Base-by-base conservation (phyloP, 1,284 basidiomycete species). In the Ustilago bromivora region DNA sequence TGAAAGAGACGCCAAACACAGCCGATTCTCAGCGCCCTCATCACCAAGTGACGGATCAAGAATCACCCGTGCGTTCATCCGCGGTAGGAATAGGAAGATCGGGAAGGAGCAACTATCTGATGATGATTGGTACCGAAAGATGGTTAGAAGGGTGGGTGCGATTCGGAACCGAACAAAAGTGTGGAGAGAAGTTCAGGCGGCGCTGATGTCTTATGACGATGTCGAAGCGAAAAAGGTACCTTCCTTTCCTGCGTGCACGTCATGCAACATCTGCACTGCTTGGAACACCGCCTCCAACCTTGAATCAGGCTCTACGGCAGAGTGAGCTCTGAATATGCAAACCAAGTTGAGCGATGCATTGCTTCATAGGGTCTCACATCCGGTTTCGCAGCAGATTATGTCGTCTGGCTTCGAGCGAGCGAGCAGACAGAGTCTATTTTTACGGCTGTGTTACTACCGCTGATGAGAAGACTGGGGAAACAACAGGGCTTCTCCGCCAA, bases 161-260 rank as follows among this genome's bases (percentile, higher is more conserved):
- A 19, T 7, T 49, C 19, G 9, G 23, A 49, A 49, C 46, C 7
- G 13, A 31, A 40, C 1, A 12, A 8, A 31, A 51, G n/a, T 28
- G 28, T 19, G n/a, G 28, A 51, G 11, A 17, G 13, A 51, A 32
- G 2, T 51, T 51, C 12, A 32, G 31, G 49, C 59, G 23, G 31
- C 38, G 35, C 59, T 53, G 23, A 61, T 28, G 49, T 38, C 49
- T n/a, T 19, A 43, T 51, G 59, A 59, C 57, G 57, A 59, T 46
- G 49, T 59, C 19, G 17, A 19, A 17, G 40, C 10, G 12, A 23
- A 7, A 52, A 17, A 47, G 11, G 11, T 15, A 54, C n/a, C 43
- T 7, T 46, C 19, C 7, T 19, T 19, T 19, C 15, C n/a, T 46
- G 4, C 11, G 11, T 46, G 43, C 43, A 46, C 23, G 23, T 28